Conservation (phyloP, 2,329 filamentous ascomycete genomes). For the Fusarium temperatum region DNA sequence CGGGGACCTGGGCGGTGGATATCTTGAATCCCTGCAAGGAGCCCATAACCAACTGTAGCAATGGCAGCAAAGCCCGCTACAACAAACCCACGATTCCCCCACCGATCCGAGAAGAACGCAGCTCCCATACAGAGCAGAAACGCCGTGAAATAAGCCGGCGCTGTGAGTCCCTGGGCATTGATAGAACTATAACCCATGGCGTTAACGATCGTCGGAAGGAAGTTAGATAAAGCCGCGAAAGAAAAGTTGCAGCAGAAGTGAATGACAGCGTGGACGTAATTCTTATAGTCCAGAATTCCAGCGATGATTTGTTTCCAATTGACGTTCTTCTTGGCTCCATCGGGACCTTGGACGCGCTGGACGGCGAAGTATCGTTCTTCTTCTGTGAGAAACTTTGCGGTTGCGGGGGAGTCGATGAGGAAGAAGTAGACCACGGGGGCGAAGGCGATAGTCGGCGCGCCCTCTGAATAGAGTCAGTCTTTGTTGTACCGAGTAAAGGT, state of each 20-base stretch:
- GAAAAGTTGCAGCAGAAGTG: conserved; percentile 38
- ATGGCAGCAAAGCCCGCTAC: background rate
- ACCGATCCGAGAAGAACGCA: conserved; percentile 22
- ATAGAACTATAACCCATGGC: conserved; percentile 12
- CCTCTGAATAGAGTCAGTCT: background rate
- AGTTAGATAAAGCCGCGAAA: conserved; percentile 27
- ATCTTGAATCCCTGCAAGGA: background rate
- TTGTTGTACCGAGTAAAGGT: fast-evolving
- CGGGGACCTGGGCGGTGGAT: background rate
- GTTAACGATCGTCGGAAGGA: conserved; percentile 24
- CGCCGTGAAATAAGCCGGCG: conserved; percentile 2
- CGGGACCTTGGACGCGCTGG: conserved; percentile 4
- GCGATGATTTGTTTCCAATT: conserved; percentile 25
- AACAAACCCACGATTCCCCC: conserved; percentile 15
- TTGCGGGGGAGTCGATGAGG: conserved; percentile 24
- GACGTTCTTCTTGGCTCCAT: background rate
- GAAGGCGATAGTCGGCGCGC: conserved; percentile 7
- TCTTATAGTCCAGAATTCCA: conserved; percentile 19
- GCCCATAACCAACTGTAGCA: background rate
- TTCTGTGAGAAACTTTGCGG: conserved; percentile 4
- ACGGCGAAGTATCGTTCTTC: conserved; percentile 2
- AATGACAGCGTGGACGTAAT: conserved; percentile 27
- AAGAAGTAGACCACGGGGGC: conserved; percentile 22
- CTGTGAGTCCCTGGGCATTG: conserved; percentile 15
- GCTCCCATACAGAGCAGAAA: conserved; percentile 13